Base-by-base conservation (phyloP, 345 rosid species). In the Populus davidiana region DNA sequence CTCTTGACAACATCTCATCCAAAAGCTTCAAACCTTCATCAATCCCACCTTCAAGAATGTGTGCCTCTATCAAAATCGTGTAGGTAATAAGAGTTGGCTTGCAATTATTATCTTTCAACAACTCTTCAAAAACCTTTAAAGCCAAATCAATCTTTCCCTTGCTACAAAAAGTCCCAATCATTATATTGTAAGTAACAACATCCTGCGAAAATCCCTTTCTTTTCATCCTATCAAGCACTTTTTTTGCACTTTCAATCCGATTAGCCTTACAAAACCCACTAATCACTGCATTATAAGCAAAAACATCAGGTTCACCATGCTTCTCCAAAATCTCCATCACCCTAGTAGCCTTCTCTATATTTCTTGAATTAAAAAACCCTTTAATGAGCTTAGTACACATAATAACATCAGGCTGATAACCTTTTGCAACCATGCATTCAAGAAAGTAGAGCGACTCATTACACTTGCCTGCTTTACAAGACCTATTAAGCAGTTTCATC, bases 61-160 rank as follows among this genome's bases (percentile, higher is more conserved):
- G 85, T 1, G 94, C 98, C 77, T 94, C 97, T 25, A 94, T 91
- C 89, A 94, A 83, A 74, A 90, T 93, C 2, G 97, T 94, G 85
- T 89, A 93, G 8, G 97, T 92, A 81, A 94, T 83, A 67, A 94
- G 95, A 68, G 89, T 84, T 0, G 97, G 98, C 72, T 81, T 72
- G 49, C 97, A 90, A 44, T 85, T 81, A 76, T 94, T 81, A 77
- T 94, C 94, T n/a, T 20, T 80, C 77, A 93, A 36, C 76, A 91
- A 62, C 29, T 91, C 90, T 49, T 91, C 87, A 76, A 93, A 85
- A 71, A 88, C 89, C 81, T 85, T 83, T 23, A 88, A 74, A 74
- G 95, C 97, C 69, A 85, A 80, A 84, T 82, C 89, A 68, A 91
- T 88, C 75, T 90, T 88, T 39, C 97, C 92, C 81, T 93, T 82